phyloP scores from a whole-genome alignment of 2,329 filamentous ascomycete genomes.

The Pseudopithomyces chartarum region DNA sequence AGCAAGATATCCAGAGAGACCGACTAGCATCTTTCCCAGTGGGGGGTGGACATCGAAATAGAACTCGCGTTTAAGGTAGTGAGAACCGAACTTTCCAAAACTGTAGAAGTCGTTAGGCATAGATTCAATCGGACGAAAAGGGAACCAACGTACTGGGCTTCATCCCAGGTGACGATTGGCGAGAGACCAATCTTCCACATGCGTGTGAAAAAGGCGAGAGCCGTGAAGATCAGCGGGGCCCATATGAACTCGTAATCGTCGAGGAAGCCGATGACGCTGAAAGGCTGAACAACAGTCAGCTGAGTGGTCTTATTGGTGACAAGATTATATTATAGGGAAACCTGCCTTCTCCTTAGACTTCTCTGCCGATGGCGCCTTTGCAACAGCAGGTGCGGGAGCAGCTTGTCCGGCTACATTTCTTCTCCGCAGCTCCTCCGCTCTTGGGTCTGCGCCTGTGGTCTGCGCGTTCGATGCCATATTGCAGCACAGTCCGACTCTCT shows the following conservation, averaged over 20 bases:
- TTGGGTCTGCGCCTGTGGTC: constrained; percentile 48
- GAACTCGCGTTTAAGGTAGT: constrained; percentile 99
- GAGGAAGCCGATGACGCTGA: constrained; percentile 66
- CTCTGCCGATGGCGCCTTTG: constrained; percentile 44
- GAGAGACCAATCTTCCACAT: constrained; percentile 72
- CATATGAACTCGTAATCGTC: constrained; percentile 66
- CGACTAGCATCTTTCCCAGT: constrained; percentile 97
- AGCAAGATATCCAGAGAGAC: constrained; percentile 91
- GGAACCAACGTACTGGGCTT: constrained; percentile 66
- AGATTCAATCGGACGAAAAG: constrained; percentile 7
- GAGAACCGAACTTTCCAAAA: constrained; percentile 97
- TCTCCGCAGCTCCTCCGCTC: constrained; percentile 51
- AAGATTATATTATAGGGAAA: constrained; percentile 4
- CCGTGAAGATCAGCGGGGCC: constrained; percentile 67
- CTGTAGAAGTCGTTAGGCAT: constrained; percentile 51
- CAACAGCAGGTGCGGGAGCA: constrained; percentile 32
- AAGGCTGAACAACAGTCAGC: constrained; percentile 41
- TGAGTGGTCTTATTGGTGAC: background rate
- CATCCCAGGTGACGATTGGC: constrained; percentile 76
- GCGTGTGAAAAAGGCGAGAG: constrained; percentile 67
- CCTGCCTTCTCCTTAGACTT: constrained; percentile 56
- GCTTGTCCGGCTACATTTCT: constrained; percentile 48
- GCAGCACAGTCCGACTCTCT: background rate
- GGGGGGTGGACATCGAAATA: constrained; percentile 98
- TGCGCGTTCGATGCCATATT: constrained; percentile 38